Evolutionary conservation across 169 alveolate genomes (phyloP).

Genomic region (Plasmodium inui): DNA sequence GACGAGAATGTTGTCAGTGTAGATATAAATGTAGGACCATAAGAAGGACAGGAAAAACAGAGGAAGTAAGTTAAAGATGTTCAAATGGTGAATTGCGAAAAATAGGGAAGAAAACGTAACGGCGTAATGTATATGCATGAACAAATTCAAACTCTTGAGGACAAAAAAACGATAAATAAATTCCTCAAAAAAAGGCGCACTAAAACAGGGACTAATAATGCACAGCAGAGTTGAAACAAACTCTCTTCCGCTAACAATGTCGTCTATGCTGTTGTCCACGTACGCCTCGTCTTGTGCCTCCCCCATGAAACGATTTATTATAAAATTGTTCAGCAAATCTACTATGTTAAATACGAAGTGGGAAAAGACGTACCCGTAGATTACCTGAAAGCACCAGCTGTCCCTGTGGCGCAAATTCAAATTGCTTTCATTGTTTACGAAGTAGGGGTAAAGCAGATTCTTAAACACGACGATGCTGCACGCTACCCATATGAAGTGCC

Average conservation of each 20-base stretch:
- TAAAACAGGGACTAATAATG: conserved; percentile 68
- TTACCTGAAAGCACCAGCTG: conserved; percentile 40
- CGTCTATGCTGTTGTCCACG: conserved; percentile 53
- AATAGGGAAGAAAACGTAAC: conserved; percentile 52
- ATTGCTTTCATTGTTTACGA: conserved; percentile 34
- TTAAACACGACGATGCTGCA: conserved; percentile 33
- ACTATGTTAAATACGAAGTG: conserved; percentile 52
- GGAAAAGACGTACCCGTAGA: conserved; percentile 54
- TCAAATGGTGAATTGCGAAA: conserved; percentile 71
- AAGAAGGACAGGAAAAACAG: conserved; percentile 64
- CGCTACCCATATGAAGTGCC: conserved; percentile 69
- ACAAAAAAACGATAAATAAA: conserved; percentile 70
- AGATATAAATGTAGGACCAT: conserved; percentile 75
- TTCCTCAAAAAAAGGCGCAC: conserved; percentile 77
- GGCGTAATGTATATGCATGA: conserved; percentile 71
- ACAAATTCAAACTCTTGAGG: conserved; percentile 56
- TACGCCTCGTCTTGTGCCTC: conserved; percentile 14
- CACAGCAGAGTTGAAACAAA: conserved; percentile 59
- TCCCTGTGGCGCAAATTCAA: conserved; percentile 52
- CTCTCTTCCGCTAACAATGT: conserved; percentile 55
- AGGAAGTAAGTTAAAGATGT: conserved; percentile 61
- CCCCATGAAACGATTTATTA: conserved; percentile 28
- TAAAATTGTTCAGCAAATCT: conserved; percentile 31
- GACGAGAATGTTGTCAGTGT: conserved; percentile 61
- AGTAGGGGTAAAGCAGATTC: conserved; percentile 40